A percentile compares a stretch with the other conserved stretches of the same genome.
These are phyloP conservation scores for Avena atlantica DNA, from an alignment of 176 grass and related monocot genomes.

Conservation along the genomic window DNA sequence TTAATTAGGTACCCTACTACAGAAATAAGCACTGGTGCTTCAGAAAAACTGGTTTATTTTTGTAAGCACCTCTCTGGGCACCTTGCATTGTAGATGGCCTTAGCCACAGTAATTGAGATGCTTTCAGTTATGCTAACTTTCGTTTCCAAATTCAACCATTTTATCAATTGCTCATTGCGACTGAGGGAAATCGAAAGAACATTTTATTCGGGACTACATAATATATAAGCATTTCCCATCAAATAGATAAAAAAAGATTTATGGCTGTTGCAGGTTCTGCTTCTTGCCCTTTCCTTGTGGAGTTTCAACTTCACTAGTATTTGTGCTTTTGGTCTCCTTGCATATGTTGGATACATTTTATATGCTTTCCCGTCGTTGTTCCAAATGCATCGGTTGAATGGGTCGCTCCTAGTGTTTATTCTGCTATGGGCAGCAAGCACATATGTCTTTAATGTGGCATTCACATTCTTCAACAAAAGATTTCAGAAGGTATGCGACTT, in stretches of 20 bases:
- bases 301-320: slow-evolving; percentile 92
- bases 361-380: slow-evolving; percentile 95
- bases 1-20: too few species aligned
- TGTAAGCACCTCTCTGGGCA: too few species aligned
- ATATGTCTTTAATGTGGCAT: slow-evolving; percentile 96
- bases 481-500: slow-evolving; percentile 79
- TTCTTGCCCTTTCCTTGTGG: slow-evolving; percentile 93
- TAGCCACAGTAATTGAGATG: neutral
- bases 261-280: slow-evolving; percentile 75
- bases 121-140: slow-evolving; percentile 17
- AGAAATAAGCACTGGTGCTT: too few species aligned
- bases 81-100: neutral
- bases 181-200: neutral
- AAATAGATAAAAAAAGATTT: slow-evolving; percentile 7
- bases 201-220: neutral
- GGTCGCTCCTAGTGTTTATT: slow-evolving; percentile 92
- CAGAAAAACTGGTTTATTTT: too few species aligned
- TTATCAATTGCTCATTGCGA: neutral
- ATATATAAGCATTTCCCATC: slow-evolving; percentile 3
- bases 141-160: slow-evolving; percentile 17
- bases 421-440: slow-evolving; percentile 94
- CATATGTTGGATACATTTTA: slow-evolving; percentile 96
- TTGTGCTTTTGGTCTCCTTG: slow-evolving; percentile 96
- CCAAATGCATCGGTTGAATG: slow-evolving; percentile 92
- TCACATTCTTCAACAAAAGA: slow-evolving; percentile 97